Conservation (phyloP, 2,329 filamentous ascomycete genomes). For the Fusarium ramigenum region DNA sequence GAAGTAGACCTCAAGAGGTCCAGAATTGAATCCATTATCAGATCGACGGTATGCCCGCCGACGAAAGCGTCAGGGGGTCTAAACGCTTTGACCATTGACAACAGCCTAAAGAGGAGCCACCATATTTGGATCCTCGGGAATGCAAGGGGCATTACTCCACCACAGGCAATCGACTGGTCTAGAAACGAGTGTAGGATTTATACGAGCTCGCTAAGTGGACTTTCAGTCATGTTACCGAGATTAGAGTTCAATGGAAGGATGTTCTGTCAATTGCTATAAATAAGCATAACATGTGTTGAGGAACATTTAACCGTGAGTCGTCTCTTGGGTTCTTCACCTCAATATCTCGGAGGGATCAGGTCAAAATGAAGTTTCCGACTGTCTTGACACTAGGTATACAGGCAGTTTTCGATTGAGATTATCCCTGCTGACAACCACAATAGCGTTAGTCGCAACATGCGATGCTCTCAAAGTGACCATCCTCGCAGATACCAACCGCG, state of each 20-base stretch:
- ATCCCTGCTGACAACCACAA: background rate
- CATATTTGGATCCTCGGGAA: background rate
- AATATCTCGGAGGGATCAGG: accelerated
- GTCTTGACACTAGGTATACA: conserved; percentile 8
- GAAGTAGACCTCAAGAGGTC: too few species aligned
- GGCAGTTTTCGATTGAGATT: accelerated
- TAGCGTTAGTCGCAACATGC: conserved; percentile 11
- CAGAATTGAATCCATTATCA: background rate
- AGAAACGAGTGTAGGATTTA: background rate
- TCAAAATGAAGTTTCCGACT: conserved; percentile 3
- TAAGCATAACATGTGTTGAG: background rate
- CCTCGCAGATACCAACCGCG: conserved; percentile 51
- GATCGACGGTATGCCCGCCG: background rate
- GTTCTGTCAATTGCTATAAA: background rate
- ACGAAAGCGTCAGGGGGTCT: too few species aligned
- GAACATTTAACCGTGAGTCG: accelerated
- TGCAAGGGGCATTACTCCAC: background rate
- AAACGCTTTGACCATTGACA: background rate
- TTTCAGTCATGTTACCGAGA: background rate
- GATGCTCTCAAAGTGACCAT: conserved; percentile 30
- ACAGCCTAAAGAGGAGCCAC: background rate
- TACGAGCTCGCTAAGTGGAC: background rate
- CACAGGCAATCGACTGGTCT: background rate
- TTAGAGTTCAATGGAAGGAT: background rate
- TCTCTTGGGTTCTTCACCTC: accelerated